Evolutionary conservation across 495 filamentous ascomycete genomes (phyloP).

Genomic region (Margaritispora aquatica): DNA sequence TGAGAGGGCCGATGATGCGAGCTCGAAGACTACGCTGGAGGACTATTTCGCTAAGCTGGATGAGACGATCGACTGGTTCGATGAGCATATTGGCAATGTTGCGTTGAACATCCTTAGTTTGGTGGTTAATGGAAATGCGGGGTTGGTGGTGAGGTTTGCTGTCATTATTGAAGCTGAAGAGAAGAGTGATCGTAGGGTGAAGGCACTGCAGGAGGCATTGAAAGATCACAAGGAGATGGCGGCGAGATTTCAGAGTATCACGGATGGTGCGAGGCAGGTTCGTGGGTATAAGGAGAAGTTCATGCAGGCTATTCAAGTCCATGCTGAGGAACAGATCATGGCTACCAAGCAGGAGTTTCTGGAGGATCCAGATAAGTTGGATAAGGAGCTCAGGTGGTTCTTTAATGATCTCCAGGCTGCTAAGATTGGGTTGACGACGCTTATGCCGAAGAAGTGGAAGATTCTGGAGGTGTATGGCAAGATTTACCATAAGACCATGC

Average conservation of each 20-base stretch:
- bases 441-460: slow-evolving; percentile 97
- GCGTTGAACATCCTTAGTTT: slow-evolving; percentile 86
- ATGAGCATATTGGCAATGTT: slow-evolving; percentile 84
- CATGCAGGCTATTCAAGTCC: slow-evolving; percentile 66
- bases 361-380: slow-evolving; percentile 72
- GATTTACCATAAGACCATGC: slow-evolving; percentile 92
- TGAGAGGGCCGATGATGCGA: slow-evolving; percentile 61
- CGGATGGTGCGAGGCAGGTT: slow-evolving; percentile 82
- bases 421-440: slow-evolving; percentile 75
- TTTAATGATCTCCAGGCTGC: slow-evolving; percentile 96
- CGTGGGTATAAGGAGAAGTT: slow-evolving; percentile 97
- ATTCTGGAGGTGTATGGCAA: slow-evolving; percentile 84
- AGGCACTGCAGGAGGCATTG: slow-evolving; percentile 87
- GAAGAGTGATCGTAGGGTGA: slow-evolving; percentile 85
- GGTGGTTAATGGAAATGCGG: slow-evolving; percentile 75
- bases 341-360: slow-evolving; percentile 68
- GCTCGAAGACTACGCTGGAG: slow-evolving; percentile 70
- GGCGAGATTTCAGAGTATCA: slow-evolving; percentile 87
- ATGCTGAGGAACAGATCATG: slow-evolving; percentile 69
- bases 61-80: slow-evolving; percentile 84
- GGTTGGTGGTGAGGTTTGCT: slow-evolving; percentile 84
- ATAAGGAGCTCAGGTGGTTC: slow-evolving; percentile 86
- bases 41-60: slow-evolving; percentile 88
- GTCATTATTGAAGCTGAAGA: slow-evolving; percentile 93
- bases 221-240: slow-evolving; percentile 93